Conservation (phyloP, 352 stramenopile genomes). For the Pythium brachiatum region DNA sequence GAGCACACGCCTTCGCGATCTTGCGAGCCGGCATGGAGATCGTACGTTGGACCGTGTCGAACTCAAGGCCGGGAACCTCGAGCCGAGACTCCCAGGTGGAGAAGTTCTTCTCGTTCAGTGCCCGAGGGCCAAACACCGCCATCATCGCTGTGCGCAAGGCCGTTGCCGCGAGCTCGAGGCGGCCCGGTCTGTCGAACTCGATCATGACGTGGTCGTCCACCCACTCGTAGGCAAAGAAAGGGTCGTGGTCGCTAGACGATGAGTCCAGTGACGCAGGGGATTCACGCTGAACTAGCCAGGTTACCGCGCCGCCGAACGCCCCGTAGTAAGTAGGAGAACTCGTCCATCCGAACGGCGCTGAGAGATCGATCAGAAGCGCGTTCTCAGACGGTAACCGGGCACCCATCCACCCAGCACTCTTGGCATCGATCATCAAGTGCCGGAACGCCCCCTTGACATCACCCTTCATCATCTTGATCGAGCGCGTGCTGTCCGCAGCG, state of each 20-base stretch:
- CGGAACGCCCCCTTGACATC: conserved; percentile 11
- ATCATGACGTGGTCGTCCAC: conserved; percentile 29
- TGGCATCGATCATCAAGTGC: neutral
- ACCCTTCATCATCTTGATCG: conserved; percentile 7
- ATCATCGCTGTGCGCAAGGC: conserved; percentile 17
- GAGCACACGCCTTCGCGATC: conserved; percentile 7
- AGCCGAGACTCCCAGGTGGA: neutral
- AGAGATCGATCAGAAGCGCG: conserved; percentile 12
- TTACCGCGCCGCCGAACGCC: conserved; percentile 19
- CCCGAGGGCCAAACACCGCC: conserved; percentile 8
- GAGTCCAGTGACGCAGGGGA: neutral
- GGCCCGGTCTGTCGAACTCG: conserved; percentile 1
- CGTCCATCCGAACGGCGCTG: conserved; percentile 23
- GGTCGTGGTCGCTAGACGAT: neutral
- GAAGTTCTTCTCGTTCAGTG: conserved; percentile 21
- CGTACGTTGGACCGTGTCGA: neutral
- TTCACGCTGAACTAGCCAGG: conserved; percentile 16
- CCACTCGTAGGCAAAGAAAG: conserved; percentile 28
- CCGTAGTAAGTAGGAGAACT: conserved; percentile 19
- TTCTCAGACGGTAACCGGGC: too few relatives aligned
- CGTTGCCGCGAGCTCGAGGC: conserved; percentile 5
- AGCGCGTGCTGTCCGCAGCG: too few relatives aligned
- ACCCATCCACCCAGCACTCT: neutral
- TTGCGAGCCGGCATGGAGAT: conserved; percentile 16
- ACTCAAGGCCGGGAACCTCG: conserved; percentile 11